These are phyloP conservation scores for Candida tammaniensis DNA, from an alignment of 805 yeast genomes.

Conservation along the genomic window DNA sequence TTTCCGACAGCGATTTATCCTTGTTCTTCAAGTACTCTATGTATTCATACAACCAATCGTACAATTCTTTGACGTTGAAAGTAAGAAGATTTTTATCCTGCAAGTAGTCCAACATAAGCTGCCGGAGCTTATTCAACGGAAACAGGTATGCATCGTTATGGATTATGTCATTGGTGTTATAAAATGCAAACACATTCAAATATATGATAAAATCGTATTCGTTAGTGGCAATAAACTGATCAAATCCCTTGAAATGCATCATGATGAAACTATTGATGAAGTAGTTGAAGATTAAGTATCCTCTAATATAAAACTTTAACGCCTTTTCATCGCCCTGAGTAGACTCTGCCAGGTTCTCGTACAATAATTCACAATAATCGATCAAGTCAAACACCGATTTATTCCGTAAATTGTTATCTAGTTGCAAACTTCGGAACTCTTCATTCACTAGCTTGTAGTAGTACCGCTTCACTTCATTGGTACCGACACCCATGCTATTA, in stretches of 20 bases:
- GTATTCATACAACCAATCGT: slow-evolving; percentile 38
- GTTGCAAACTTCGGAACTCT: slow-evolving; percentile 37
- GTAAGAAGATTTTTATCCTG: slow-evolving; percentile 25
- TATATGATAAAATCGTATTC: slow-evolving; percentile 41
- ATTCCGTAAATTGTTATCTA: slow-evolving; percentile 24
- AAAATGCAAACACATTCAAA: slow-evolving; percentile 40
- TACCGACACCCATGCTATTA: slow-evolving; percentile 5
- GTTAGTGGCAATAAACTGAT: slow-evolving; percentile 32
- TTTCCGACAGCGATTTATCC: slow-evolving; percentile 14
- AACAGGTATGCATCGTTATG: slow-evolving; percentile 19
- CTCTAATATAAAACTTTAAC: slow-evolving; percentile 28
- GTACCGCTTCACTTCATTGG: slow-evolving; percentile 16
- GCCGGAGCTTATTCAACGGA: slow-evolving; percentile 19
- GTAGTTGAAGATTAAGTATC: slow-evolving; percentile 41
- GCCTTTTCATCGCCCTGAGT: slow-evolving; percentile 16
- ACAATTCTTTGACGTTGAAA: slow-evolving; percentile 34
- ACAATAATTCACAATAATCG: slow-evolving; percentile 37
- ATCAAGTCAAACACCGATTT: slow-evolving; percentile 41
- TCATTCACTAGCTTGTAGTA: slow-evolving; percentile 26
- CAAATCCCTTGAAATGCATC: slow-evolving; percentile 42
- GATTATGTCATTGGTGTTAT: slow-evolving; percentile 27
- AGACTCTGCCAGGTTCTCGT: slow-evolving; percentile 26
- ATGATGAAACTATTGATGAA: slow-evolving; percentile 41
- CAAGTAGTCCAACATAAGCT: slow-evolving; percentile 27
- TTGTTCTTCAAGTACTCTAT: slow-evolving; percentile 33